These are phyloP conservation scores for Beauveria rudraprayagi DNA, from an alignment of 2,329 filamentous ascomycete genomes.

Conservation along the genomic window DNA sequence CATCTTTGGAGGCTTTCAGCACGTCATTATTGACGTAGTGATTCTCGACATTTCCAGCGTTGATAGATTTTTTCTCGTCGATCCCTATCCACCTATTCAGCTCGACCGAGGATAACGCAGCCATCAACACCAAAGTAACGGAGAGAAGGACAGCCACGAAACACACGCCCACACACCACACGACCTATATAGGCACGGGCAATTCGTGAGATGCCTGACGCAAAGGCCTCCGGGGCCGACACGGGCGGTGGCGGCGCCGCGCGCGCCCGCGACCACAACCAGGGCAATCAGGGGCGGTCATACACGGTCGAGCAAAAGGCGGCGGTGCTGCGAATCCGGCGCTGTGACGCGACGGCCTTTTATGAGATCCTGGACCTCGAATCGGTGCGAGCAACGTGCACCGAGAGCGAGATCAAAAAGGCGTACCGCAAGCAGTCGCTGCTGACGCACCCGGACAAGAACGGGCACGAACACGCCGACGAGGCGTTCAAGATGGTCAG, in stretches of 20 bases:
- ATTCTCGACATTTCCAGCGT: background rate
- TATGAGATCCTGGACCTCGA: slow-evolving; percentile 88
- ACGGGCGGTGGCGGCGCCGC: slow-evolving; percentile 32
- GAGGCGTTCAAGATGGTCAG: slow-evolving; percentile 99
- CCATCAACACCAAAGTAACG: too few relatives aligned
- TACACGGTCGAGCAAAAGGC: slow-evolving; percentile 88
- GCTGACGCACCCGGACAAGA: slow-evolving; percentile 97
- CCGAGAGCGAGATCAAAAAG: slow-evolving; percentile 89
- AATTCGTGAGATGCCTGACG: slow-evolving; percentile 19
- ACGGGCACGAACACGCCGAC: slow-evolving; percentile 88
- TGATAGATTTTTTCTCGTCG: background rate
- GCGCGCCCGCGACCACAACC: slow-evolving; percentile 59
- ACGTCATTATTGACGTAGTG: background rate
- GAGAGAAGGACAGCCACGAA: too few relatives aligned
- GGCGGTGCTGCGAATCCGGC: slow-evolving; percentile 80
- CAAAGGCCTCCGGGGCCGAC: slow-evolving; percentile 47
- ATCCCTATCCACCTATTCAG: background rate
- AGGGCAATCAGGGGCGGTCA: slow-evolving; percentile 66
- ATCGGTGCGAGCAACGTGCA: slow-evolving; percentile 52
- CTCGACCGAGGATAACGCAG: background rate
- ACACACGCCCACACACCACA: background rate
- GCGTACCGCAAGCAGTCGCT: slow-evolving; percentile 91
- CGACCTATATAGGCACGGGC: background rate
- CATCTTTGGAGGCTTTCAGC: background rate
- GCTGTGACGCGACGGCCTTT: slow-evolving; percentile 78